Percentiles rank a stretch among this genome's conserved stretches.
phyloP scores from a whole-genome alignment of 345 rosid species.

The Hypericum perforatum region DNA sequence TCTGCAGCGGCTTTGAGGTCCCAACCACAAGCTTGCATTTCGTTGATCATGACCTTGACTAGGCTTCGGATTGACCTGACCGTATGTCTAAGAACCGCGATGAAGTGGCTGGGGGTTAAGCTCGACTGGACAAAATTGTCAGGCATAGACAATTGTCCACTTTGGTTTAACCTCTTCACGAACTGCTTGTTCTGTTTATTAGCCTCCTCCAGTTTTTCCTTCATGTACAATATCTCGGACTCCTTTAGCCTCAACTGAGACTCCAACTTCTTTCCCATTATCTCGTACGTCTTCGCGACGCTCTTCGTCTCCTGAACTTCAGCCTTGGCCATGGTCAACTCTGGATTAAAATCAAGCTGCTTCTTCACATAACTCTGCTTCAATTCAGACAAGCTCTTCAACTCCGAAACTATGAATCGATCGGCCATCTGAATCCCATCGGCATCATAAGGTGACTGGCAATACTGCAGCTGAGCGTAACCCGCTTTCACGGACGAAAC shows the following conservation, averaged over 20 bases:
- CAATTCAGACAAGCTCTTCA: constrained; percentile 66
- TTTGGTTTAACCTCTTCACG: constrained; percentile 59
- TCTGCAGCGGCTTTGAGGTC: constrained; percentile 56
- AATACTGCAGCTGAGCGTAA: constrained; percentile 66
- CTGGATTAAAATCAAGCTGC: constrained; percentile 47
- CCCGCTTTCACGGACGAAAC: constrained; percentile 64
- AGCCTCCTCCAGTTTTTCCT: constrained; percentile 46
- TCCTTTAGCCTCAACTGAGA: constrained; percentile 65
- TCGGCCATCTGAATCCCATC: constrained; percentile 70
- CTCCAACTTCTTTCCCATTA: constrained; percentile 64
- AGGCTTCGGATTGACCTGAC: constrained; percentile 64
- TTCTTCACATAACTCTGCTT: constrained; percentile 70
- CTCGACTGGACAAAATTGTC: constrained; percentile 45
- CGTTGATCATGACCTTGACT: constrained; percentile 44
- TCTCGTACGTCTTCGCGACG: constrained; percentile 45
- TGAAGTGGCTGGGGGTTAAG: constrained; percentile 44
- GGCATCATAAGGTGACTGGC: constrained; percentile 80
- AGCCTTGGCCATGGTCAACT: constrained; percentile 40
- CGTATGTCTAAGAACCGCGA: constrained; percentile 40
- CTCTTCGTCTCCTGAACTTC: constrained; percentile 74
- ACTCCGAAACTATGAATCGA: constrained; percentile 37
- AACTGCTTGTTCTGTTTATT: constrained; percentile 33
- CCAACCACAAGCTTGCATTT: constrained; percentile 66
- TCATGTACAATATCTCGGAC: constrained; percentile 57
- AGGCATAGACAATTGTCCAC: constrained; percentile 42